Percentiles rank a stretch among this genome's conserved stretches.
Conservation (phyloP, 2,329 filamentous ascomycete genomes). For the Cercospora zeina region DNA sequence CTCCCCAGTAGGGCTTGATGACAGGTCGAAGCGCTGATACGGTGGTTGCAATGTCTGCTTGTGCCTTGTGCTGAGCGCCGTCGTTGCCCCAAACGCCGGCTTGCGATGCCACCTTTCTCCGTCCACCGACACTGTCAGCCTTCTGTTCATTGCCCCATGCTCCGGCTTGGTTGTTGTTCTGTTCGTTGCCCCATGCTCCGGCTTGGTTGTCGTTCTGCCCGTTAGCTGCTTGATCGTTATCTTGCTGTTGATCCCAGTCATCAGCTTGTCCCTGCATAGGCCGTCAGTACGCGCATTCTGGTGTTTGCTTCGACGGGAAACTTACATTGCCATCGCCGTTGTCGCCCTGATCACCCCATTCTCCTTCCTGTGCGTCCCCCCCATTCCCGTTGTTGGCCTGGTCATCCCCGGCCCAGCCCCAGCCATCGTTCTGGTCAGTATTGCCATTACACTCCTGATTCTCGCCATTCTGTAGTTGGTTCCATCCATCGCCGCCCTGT, state of each 20-base stretch:
- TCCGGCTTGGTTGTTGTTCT: conserved; percentile 13
- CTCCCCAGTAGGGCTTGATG: conserved; percentile 41
- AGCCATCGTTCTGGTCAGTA: conserved; percentile 22
- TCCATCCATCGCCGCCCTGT: conserved; percentile 25
- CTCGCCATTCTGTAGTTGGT: not conserved
- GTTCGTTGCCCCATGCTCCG: not conserved
- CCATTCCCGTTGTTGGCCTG: not conserved
- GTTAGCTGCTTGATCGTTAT: not conserved
- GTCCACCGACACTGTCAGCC: not conserved
- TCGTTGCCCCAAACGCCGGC: conserved; percentile 19
- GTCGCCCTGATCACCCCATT: not conserved
- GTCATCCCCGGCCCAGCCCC: conserved; percentile 10
- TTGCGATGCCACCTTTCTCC: conserved; percentile 2
- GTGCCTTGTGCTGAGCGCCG: conserved; percentile 4
- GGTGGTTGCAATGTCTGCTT: conserved; percentile 10
- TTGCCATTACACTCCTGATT: conserved; percentile 11
- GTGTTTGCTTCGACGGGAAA: not conserved
- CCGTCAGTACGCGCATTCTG: not conserved
- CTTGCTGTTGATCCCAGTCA: conserved; percentile 4
- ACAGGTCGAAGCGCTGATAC: conserved; percentile 24
- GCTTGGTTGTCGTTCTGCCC: not conserved
- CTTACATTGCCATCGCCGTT: not conserved
- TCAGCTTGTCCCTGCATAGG: not conserved
- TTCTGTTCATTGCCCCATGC: conserved; percentile 14
- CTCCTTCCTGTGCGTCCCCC: not conserved